Conservation (phyloP, 1,284 basidiomycete species). For the Kalmanozyma brasiliensis region DNA sequence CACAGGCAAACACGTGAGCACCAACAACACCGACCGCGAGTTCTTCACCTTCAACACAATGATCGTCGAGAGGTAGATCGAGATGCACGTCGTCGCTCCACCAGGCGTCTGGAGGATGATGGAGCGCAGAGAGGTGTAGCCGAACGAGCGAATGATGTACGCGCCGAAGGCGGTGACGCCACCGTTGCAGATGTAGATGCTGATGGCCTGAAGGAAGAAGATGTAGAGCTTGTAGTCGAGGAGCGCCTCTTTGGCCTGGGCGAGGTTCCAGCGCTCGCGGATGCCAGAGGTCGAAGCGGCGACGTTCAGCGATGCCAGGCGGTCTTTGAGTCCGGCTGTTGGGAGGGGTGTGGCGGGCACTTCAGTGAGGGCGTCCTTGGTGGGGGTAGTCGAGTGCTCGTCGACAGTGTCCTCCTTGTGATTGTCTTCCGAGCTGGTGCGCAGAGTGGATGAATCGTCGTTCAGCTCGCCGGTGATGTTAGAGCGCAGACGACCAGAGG, state of each 20-base stretch:
- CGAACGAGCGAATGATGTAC: conserved; percentile 70
- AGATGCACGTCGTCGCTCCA: conserved; percentile 70
- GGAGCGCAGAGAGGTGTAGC: conserved; percentile 70
- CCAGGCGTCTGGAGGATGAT: conserved; percentile 69
- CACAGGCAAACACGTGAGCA: conserved; percentile 70
- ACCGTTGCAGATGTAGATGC: conserved; percentile 69
- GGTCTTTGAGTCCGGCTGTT: conserved; percentile 31
- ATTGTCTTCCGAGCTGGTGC: conserved; percentile 14
- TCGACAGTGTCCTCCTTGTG: conserved; percentile 17
- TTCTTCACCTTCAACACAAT: conserved; percentile 68
- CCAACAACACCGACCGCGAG: conserved; percentile 69
- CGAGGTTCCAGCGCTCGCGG: conserved; percentile 60
- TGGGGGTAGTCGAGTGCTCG: conserved; percentile 1
- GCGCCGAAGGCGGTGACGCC: conserved; percentile 71
- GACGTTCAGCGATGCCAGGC: conserved; percentile 36
- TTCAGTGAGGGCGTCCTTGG: not conserved
- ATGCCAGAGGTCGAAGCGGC: conserved; percentile 39
- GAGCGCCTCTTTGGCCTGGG: conserved; percentile 70
- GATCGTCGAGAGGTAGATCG: conserved; percentile 69
- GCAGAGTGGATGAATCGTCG: conserved; percentile 45
- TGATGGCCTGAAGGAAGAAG: conserved; percentile 69
- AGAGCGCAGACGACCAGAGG: conserved; percentile 66
- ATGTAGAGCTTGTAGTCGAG: conserved; percentile 70
- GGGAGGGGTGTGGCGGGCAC: conserved; percentile 13
- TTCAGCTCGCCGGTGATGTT: conserved; percentile 68